phyloP scores from a whole-genome alignment of 2,329 filamentous ascomycete species.

The Monosporascus sp. region DNA sequence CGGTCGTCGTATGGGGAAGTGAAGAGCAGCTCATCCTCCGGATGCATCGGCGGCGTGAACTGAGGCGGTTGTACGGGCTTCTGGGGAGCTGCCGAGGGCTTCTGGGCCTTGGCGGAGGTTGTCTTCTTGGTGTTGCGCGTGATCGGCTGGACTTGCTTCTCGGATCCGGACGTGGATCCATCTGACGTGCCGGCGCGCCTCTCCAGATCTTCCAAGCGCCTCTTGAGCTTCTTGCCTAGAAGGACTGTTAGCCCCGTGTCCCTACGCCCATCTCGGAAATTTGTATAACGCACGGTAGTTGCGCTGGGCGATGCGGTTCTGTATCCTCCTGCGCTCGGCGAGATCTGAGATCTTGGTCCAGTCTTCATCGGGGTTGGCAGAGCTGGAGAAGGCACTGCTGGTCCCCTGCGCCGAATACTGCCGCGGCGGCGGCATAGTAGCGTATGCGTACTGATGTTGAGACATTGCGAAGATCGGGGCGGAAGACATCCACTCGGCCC shows the following conservation, averaged over 20 bases:
- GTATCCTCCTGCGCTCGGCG: slow-evolving; percentile 86
- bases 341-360: slow-evolving; percentile 99
- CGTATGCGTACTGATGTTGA: slow-evolving; percentile 38
- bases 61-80: slow-evolving; percentile 45
- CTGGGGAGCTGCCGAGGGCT: slow-evolving; percentile 21
- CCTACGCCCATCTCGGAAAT: not conserved
- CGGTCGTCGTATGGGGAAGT: slow-evolving; percentile 55
- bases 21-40: slow-evolving; percentile 64
- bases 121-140: slow-evolving; percentile 28
- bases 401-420: slow-evolving; percentile 71
- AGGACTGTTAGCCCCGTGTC: slow-evolving; percentile 3
- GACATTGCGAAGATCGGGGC: slow-evolving; percentile 38
- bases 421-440: slow-evolving; percentile 43
- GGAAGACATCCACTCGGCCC: not conserved
- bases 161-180: slow-evolving; percentile 29
- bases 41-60: slow-evolving; percentile 57
- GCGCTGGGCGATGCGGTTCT: slow-evolving; percentile 95
- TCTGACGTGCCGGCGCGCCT: slow-evolving; percentile 62
- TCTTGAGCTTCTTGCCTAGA: slow-evolving; percentile 87
- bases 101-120: slow-evolving; percentile 46
- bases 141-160: slow-evolving; percentile 32
- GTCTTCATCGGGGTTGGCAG: slow-evolving; percentile 93
- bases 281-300: slow-evolving; percentile 70
- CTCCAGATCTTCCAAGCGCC: slow-evolving; percentile 79
- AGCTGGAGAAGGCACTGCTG: slow-evolving; percentile 91